Evolutionary conservation across 2,329 filamentous ascomycete genomes (phyloP).

Genomic region (Hypoxylon sp.): DNA sequence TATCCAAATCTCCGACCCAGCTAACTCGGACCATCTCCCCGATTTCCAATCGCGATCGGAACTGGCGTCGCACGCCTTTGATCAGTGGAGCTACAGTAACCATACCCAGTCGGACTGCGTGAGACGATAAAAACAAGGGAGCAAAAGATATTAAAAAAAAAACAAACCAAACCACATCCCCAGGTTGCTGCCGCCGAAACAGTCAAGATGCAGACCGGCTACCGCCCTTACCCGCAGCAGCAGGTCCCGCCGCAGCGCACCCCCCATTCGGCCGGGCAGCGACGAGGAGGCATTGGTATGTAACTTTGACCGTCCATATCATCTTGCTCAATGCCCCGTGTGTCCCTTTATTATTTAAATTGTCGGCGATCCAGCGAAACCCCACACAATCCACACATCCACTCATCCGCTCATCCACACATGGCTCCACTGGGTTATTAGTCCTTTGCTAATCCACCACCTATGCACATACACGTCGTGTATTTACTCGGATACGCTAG

Average conservation of each 20-base stretch:
- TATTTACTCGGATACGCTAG: slow-evolving; percentile 15
- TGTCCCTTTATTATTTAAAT: slow-evolving; percentile 29
- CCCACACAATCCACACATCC: slow-evolving; percentile 35
- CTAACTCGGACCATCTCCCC: slow-evolving; percentile 38
- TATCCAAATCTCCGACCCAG: slow-evolving; percentile 40
- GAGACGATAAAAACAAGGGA: slow-evolving; percentile 12
- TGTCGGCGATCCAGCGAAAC: slow-evolving; percentile 34
- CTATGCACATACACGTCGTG: slow-evolving; percentile 31
- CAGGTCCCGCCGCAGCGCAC: slow-evolving; percentile 66
- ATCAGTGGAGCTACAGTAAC: slow-evolving; percentile 37
- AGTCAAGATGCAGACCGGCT: slow-evolving; percentile 67
- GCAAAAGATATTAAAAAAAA: slow-evolving; percentile 4
- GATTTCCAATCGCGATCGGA: slow-evolving; percentile 43
- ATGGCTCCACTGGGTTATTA: slow-evolving; percentile 45
- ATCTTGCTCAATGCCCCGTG: slow-evolving; percentile 14
- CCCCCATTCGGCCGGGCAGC: slow-evolving; percentile 64
- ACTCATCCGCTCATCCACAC: slow-evolving; percentile 38
- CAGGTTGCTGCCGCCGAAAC: slow-evolving; percentile 21
- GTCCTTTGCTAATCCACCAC: slow-evolving; percentile 35
- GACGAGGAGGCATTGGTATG: slow-evolving; percentile 69
- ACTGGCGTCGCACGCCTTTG: slow-evolving; percentile 43
- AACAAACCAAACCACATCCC: background rate
- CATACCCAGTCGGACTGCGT: slow-evolving; percentile 13
- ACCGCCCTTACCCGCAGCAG: slow-evolving; percentile 65
- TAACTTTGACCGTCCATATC: slow-evolving; percentile 37